These are phyloP conservation scores for Arachnopeziza araneosa DNA, from an alignment of 2,329 filamentous ascomycete genomes.

Conservation along the genomic window DNA sequence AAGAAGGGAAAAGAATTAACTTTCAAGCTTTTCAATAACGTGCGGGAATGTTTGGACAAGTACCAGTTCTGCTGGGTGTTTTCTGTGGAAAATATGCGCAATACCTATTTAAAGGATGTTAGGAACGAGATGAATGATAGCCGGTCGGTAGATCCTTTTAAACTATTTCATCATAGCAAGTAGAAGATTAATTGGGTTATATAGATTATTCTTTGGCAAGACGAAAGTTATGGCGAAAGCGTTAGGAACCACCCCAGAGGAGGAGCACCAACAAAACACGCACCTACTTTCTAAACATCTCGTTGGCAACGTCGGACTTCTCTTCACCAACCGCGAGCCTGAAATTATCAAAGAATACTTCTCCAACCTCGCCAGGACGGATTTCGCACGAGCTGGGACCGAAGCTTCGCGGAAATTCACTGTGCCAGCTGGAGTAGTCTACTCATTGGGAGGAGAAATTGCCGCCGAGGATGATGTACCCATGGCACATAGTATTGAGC, in stretches of 20 bases:
- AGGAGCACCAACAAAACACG: constrained; percentile 76
- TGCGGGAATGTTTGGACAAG: constrained; percentile 77
- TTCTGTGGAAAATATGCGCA: constrained; percentile 94
- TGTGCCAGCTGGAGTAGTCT: constrained; percentile 77
- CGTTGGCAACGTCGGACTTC: constrained; percentile 76
- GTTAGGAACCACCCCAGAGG: constrained; percentile 71
- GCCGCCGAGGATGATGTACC: constrained; percentile 77
- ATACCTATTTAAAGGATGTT: constrained; percentile 90
- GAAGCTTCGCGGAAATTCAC: constrained; percentile 68
- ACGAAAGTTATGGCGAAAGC: constrained; percentile 98
- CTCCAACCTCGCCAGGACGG: constrained; percentile 63
- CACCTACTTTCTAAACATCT: constrained; percentile 65
- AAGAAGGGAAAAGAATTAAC: constrained; percentile 92
- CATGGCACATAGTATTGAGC: constrained; percentile 82
- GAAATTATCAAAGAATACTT: constrained; percentile 68
- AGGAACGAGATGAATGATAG: constrained; percentile 78
- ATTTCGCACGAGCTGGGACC: constrained; percentile 87
- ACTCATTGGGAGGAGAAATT: constrained; percentile 75
- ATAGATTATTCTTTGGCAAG: constrained; percentile 94
- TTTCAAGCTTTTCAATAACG: constrained; percentile 79
- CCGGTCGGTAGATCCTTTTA: constrained; percentile 49
- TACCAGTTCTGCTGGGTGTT: constrained; percentile 94
- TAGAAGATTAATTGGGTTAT: background rate
- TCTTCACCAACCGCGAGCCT: constrained; percentile 78
- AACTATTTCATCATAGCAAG: background rate